Evolutionary conservation across 345 rosid species (phyloP), one percentile per base, ranked within the genome.

Genomic region (Acer saccharum): DNA sequence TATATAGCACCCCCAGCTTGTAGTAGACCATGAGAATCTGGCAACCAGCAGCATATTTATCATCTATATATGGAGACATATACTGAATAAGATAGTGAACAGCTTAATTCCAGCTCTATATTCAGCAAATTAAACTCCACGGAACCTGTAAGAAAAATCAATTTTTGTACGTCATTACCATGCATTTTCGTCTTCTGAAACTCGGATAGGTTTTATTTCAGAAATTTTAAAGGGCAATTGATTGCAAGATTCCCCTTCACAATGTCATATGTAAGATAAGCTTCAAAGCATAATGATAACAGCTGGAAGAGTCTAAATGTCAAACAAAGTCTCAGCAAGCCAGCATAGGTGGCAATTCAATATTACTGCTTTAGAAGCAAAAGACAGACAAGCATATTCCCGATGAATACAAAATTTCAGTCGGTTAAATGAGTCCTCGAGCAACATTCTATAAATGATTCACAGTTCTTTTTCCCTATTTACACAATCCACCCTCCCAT

Each of bases 91-190:
- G 57, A 55, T 3, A 48, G 65, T 43, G 54, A 43, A 57, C n/a
- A 12, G 41, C 50, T 13, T 41, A 12, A 48, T 65, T 64, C 23
- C 61, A 25, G 60, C 57, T 52, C 46, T 1, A 32, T 48, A 32
- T 52, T 21, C 46, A 54, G 52, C 23, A 68, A 39, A 43, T 21
- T 39, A 41, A 63, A 25, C 78, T 78, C 62, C 73, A 32, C 14
- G 12, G 10, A 76, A 46, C 80, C 80, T 76, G 80, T 27, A 58
- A 71, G 72, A 35, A 76, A 62, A 69, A 44, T 10, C 27, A 60
- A 6, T 6, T 21, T 65, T 55, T 16, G 70, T 25, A 27, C 3
- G 44, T 29, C 11, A 18, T 67, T 32, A 8, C 10, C 63, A 18
- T 35, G 54, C 18, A 50, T 17, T 60, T 54, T 73, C 10, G 20